These are phyloP conservation scores for Brassica rapa DNA, from an alignment of 345 rosid genomes.

Conservation along the genomic window DNA sequence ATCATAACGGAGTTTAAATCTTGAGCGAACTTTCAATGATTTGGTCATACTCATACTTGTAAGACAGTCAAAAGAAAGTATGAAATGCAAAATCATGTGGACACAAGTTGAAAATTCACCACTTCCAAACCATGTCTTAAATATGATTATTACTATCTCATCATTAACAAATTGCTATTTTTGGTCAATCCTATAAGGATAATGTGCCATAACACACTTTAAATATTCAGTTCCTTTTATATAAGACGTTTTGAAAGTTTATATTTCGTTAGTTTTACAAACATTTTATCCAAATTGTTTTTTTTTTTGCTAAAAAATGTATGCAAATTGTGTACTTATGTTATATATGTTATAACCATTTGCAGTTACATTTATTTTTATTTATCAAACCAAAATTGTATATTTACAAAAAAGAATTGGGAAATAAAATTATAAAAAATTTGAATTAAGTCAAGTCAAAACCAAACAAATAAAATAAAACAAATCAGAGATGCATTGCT, in stretches of 20 bases:
- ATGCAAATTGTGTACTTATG: too few relatives aligned
- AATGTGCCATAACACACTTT: constrained; percentile 13
- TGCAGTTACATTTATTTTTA: too few relatives aligned
- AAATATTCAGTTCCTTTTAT: neutral
- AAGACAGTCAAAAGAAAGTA: neutral
- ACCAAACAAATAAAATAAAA: too few relatives aligned
- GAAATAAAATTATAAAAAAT: too few relatives aligned
- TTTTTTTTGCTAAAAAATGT: too few relatives aligned
- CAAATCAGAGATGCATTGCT: neutral
- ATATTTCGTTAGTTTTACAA: too few relatives aligned
- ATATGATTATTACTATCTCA: constrained; percentile 10
- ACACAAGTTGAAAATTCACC: constrained; percentile 13
- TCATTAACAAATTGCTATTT: neutral
- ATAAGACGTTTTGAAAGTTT: too few relatives aligned
- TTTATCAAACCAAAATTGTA: too few relatives aligned
- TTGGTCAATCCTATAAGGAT: constrained; percentile 20
- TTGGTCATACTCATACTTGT: constrained; percentile 21
- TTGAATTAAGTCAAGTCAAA: too few relatives aligned
- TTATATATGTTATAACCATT: too few relatives aligned
- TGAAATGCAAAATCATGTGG: constrained; percentile 17
- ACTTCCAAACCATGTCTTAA: constrained; percentile 27
- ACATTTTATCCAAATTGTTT: too few relatives aligned
- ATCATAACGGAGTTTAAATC: neutral
- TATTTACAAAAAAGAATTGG: too few relatives aligned
- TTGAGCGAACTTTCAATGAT: constrained; percentile 31